Conservation (phyloP, 2,329 filamentous ascomycete species). For the Anthostomella pinea region DNA sequence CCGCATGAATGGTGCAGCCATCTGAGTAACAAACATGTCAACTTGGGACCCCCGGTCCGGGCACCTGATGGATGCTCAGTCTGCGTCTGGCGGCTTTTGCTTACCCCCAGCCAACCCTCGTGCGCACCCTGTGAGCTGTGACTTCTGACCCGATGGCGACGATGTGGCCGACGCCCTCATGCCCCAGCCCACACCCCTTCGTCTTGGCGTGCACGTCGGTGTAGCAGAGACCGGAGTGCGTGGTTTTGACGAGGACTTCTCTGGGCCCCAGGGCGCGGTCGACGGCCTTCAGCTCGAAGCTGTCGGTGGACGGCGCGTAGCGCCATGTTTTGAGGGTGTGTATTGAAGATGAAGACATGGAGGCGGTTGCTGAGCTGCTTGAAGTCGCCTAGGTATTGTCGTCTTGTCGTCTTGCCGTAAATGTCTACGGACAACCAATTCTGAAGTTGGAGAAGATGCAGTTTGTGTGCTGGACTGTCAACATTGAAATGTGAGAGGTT, state of each 20-base stretch:
- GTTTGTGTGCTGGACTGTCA: too few relatives aligned
- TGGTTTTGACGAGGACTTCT: slow-evolving; percentile 54
- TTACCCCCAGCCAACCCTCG: slow-evolving; percentile 36
- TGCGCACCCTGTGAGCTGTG: slow-evolving; percentile 27
- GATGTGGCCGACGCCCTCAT: slow-evolving; percentile 38
- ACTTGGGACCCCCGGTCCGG: not conserved
- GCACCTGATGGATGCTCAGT: not conserved
- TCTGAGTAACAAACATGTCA: slow-evolving; percentile 1
- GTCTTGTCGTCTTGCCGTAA: too few relatives aligned
- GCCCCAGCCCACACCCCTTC: slow-evolving; percentile 30
- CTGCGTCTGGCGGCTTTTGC: not conserved
- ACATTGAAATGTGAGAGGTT: too few relatives aligned
- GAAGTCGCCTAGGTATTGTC: too few relatives aligned
- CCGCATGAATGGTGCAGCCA: slow-evolving; percentile 27
- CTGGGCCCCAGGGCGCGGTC: not conserved
- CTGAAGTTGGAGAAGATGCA: too few relatives aligned
- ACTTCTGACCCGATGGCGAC: slow-evolving; percentile 30
- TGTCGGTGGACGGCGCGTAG: slow-evolving; percentile 2
- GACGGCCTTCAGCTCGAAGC: not conserved
- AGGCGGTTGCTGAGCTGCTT: too few relatives aligned
- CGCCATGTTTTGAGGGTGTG: slow-evolving; percentile 5
- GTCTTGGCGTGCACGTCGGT: slow-evolving; percentile 42
- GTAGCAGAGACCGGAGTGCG: slow-evolving; percentile 59
- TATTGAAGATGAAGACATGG: too few relatives aligned
- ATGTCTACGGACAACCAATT: too few relatives aligned